Evolutionary conservation across 495 filamentous ascomycete species (phyloP).

Genomic region (Hypomontagnella monticulosa): DNA sequence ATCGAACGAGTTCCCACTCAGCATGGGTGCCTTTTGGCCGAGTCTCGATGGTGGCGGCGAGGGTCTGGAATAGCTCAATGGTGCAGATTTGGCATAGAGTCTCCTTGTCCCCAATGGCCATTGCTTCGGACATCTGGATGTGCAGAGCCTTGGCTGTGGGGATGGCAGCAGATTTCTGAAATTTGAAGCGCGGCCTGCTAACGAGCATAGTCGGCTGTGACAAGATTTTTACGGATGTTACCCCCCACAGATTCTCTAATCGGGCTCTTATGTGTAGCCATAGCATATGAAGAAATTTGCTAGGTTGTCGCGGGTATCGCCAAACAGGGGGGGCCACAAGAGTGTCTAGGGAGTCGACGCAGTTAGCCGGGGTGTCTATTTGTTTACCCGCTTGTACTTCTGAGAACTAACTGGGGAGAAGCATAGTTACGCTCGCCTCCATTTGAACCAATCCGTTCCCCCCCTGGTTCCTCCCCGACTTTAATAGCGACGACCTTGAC

Average conservation of each 20-base stretch:
- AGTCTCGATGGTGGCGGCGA: slow-evolving; percentile 63
- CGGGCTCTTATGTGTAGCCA: slow-evolving; percentile 30
- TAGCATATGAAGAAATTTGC: slow-evolving; percentile 35
- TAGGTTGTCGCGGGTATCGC: slow-evolving; percentile 37
- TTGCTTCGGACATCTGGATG: slow-evolving; percentile 72
- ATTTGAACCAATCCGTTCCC: not conserved
- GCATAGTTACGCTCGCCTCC: slow-evolving; percentile 13
- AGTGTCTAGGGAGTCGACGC: slow-evolving; percentile 17
- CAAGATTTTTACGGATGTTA: slow-evolving; percentile 28
- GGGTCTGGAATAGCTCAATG: slow-evolving; percentile 64
- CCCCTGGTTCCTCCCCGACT: not conserved
- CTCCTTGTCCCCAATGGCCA: slow-evolving; percentile 70
- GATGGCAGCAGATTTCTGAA: slow-evolving; percentile 53
- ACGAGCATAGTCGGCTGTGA: slow-evolving; percentile 45
- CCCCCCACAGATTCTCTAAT: not conserved
- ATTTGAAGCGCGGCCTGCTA: slow-evolving; percentile 46
- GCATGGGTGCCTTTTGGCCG: slow-evolving; percentile 61
- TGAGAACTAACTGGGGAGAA: slow-evolving; percentile 33
- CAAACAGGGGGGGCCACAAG: slow-evolving; percentile 41
- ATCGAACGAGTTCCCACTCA: slow-evolving; percentile 73
- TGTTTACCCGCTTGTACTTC: not conserved
- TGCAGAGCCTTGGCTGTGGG: slow-evolving; percentile 69
- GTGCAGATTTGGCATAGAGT: slow-evolving; percentile 68
- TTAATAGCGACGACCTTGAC: not conserved
- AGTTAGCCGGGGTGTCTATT: slow-evolving; percentile 2